Base-by-base conservation (phyloP, 106 monocot genomes). In the Dendrobium catenatum region DNA sequence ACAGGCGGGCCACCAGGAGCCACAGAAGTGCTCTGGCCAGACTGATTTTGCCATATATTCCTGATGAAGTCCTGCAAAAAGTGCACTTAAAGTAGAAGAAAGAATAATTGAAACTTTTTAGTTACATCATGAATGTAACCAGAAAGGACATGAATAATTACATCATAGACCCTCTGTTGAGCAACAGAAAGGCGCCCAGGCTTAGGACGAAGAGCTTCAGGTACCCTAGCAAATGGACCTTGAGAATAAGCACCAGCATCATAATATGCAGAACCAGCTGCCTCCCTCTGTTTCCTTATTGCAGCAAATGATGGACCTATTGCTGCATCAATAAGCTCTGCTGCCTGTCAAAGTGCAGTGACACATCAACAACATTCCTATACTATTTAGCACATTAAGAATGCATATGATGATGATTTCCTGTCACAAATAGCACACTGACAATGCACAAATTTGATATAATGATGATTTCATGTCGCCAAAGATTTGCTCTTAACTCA, bases 181-280 rank as follows among this genome's bases (percentile, higher is more conserved):
- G 88, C 56, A 80, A 77, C 47, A 5, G 97, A 88, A 33, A 94
- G 79, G 26, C 85, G 90, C 10, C 97, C 94, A 47, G 97, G 94
- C 59, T 98, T 98, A 46, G 94, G 94, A 41, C 97, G 94, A 79
- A 98, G 88, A 84, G 91, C 90, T 75, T 98, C 97, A 11, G 97
- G 97, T 54, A 98, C 80, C 82, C 88, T 89, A 55, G 91, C 77
- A 87, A 87, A 90, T 31, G 89, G 81, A 17, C 92, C 94, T 88
- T 97, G 94, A 59, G 90, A 74, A 86, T 88, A 97, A 66, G 94
- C 82, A 85, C 78, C 78, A 48, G 92, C 89, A 85, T 94, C 94
- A 92, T 84, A 91, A 76, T 88, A 94, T 61, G 91, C 84, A 83
- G 94, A 84, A 26, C 94, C 94, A 84, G 86, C 42, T 40, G 82